Percentiles rank a stretch among this genome's conserved stretches.
These are phyloP conservation scores for Perkinsela sp. DNA, from an alignment of 208 protist species.

Conservation along the genomic window DNA sequence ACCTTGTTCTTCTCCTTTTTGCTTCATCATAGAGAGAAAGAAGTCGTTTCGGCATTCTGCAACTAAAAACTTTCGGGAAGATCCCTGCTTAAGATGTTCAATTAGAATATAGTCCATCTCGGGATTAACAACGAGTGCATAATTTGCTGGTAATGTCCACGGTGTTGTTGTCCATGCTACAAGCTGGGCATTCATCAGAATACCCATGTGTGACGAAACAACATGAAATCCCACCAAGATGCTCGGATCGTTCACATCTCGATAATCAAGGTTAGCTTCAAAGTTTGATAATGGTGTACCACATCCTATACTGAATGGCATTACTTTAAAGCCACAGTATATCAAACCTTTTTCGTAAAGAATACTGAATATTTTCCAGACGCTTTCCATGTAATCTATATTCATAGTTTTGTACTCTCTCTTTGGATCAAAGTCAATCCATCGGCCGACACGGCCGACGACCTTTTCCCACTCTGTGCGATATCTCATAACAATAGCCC, in stretches of 20 bases:
- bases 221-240: slow-evolving; percentile 70
- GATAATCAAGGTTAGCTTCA: slow-evolving; percentile 94
- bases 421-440: slow-evolving; percentile 91
- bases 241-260: slow-evolving; percentile 80
- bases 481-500: slow-evolving; percentile 94
- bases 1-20: slow-evolving; percentile 8
- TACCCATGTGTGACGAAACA: slow-evolving; percentile 18
- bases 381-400: slow-evolving; percentile 92
- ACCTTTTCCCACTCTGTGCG: slow-evolving; percentile 83
- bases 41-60: slow-evolving; percentile 28
- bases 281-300: slow-evolving; percentile 98
- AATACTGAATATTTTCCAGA: slow-evolving; percentile 98
- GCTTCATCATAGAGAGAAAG: slow-evolving; percentile 27
- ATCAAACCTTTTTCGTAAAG: slow-evolving; percentile 89
- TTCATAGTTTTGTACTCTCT: slow-evolving; percentile 99
- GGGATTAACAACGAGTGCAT: slow-evolving; percentile 91
- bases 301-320: slow-evolving; percentile 93
- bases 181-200: slow-evolving; percentile 25
- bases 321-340: slow-evolving; percentile 97
- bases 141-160: slow-evolving; percentile 97
- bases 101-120: slow-evolving; percentile 90
- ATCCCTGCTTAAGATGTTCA: slow-evolving; percentile 36
- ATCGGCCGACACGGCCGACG: slow-evolving; percentile 82
- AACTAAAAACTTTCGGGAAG: slow-evolving; percentile 36
- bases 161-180: slow-evolving; percentile 99